Evolutionary conservation across 345 rosid species (phyloP), one percentile per base, ranked within the genome.

Genomic region (Noccaea caerulescens): DNA sequence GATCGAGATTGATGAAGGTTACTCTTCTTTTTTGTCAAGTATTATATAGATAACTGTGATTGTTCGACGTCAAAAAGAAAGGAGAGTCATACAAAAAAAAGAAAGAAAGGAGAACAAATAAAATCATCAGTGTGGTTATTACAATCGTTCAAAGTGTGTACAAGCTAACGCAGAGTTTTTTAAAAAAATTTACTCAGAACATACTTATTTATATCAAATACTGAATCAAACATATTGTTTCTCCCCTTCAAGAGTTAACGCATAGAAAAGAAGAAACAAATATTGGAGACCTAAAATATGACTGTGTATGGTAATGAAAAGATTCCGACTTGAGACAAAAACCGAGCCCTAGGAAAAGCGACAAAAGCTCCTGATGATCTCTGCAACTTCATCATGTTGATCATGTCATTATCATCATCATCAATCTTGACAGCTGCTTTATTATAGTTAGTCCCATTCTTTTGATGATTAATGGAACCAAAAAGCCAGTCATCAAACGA

Each of bases 271-370:
- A 55, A 18, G 32, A 44, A 55, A 32, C 33, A 55, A 38, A 16
- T 30, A 32, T 1, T 1, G 12, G 8, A 5, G 20, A 68, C 45
- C 10, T 59, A 92, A 47, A 85, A 86, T 2, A 80, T 82, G 5
- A 85, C 55, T 10, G 92, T 72, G 52, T 77, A 92, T 1, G 98
- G 96, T 61, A 89, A 51, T 0, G 84, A 81, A 41, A 65, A 84
- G 8, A 83, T 38, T 42, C 77, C 86, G 0, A 71, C 84, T 5
- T 73, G 82, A 0, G 76, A 42, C 76, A 85, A 43, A 82, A 37
- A 59, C 38, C 39, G 69, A 10, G 86, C 87, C 4, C 42, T 45
- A 1, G 83, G 88, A 56, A 77, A 18, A 14, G 10, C 39, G 30
- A 27, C 30, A 27, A 27, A 9, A 49, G 41, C 57, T 41, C 57